Percentiles rank a stretch among this genome's conserved stretches.
Evolutionary conservation across 257 asterid species (phyloP).

Genomic region (Plantago major): DNA sequence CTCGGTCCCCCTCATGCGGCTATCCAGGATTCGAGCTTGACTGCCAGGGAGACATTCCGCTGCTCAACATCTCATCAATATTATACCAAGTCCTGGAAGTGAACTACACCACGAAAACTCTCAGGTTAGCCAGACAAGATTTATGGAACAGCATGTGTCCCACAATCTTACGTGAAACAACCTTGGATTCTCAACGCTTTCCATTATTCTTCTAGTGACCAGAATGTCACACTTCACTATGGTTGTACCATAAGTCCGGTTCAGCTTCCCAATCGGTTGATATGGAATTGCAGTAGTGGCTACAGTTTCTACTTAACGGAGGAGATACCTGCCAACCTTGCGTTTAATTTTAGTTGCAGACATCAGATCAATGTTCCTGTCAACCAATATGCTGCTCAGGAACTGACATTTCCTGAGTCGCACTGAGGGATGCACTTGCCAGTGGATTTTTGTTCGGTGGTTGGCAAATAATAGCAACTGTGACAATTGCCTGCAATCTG

Average conservation of each 20-base stretch:
- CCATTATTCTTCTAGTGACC: conserved; percentile 12
- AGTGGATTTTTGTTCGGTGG: conserved; percentile 45
- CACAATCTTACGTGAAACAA: conserved; percentile 4
- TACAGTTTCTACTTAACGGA: conserved; percentile 3
- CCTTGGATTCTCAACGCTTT: conserved; percentile 26
- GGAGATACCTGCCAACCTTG: no score
- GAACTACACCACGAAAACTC: neutral
- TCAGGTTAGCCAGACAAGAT: conserved; percentile 42
- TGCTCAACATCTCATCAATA: conserved; percentile 20
- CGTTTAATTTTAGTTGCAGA: conserved; percentile 16
- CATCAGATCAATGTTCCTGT: conserved; percentile 28
- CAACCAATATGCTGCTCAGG: neutral
- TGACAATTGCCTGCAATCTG: neutral
- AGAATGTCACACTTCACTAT: conserved; percentile 37
- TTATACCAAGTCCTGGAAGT: conserved; percentile 21
- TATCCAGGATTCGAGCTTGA: conserved; percentile 41
- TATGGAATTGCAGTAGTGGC: conserved; percentile 9
- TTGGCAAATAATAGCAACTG: neutral
- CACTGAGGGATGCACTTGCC: conserved; percentile 20
- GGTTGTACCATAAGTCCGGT: conserved; percentile 21
- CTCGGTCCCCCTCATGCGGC: conserved; percentile 41
- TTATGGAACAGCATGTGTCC: conserved; percentile 29
- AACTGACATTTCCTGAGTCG: neutral
- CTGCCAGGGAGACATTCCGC: conserved; percentile 25
- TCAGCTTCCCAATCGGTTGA: neutral